Conservation (phyloP, 192 early-diverging fungal species). For the Piromyces finnis region DNA sequence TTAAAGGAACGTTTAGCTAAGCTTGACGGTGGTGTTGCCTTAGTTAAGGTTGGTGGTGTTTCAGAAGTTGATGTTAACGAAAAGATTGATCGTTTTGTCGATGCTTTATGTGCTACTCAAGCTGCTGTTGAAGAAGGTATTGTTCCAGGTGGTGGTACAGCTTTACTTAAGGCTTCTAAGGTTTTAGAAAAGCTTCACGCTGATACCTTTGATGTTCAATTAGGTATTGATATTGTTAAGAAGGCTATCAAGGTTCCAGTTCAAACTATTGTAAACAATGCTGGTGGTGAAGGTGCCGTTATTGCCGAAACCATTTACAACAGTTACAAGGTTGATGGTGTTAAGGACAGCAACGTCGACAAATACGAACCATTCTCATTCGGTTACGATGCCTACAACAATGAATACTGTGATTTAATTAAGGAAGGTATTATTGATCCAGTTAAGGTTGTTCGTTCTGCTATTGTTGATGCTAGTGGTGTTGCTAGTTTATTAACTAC, state of each 20-base stretch:
- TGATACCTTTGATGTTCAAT: conserved; percentile 97
- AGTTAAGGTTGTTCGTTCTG: conserved; percentile 97
- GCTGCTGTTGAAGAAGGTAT: conserved; percentile 99
- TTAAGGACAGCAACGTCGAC: conserved; percentile 4
- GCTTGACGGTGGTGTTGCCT: conserved; percentile 92
- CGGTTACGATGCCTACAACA: conserved; percentile 78
- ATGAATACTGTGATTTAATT: conserved; percentile 93
- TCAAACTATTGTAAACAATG: conserved; percentile 91
- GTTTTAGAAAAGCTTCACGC: conserved; percentile 64
- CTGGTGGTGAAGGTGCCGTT: conserved; percentile 92
- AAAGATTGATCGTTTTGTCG: conserved; percentile 99
- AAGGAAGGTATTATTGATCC: conserved; percentile 94
- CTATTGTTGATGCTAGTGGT: conserved; percentile 88
- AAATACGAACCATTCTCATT: not conserved
- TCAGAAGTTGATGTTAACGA: conserved; percentile 99
- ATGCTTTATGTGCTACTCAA: conserved; percentile 94
- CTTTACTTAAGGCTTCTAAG: conserved; percentile 83
- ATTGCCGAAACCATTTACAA: conserved; percentile 78
- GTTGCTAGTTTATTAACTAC: conserved; percentile 95
- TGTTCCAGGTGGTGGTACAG: conserved; percentile 94
- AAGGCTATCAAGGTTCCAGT: conserved; percentile 85
- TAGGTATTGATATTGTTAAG: conserved; percentile 91
- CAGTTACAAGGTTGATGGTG: conserved; percentile 12
- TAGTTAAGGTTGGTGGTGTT: conserved; percentile 93
- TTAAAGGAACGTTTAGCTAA: conserved; percentile 98